Evolutionary conservation across 306 rosid genomes (phyloP), one percentile per base, ranked within the genome.

Genomic region (Malus fusca): DNA sequence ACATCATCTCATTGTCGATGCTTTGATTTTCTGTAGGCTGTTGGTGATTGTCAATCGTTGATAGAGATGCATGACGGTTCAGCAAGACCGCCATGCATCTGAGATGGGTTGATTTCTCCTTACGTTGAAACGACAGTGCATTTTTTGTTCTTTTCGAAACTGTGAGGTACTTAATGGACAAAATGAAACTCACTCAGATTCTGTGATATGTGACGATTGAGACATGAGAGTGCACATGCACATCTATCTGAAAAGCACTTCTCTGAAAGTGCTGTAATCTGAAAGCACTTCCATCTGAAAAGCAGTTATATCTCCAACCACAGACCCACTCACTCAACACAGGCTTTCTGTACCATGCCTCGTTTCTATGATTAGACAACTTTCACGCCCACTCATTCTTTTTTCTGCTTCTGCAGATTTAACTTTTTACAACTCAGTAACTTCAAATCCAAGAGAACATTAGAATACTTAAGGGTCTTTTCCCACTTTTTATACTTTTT

Each of bases 271-370:
- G 40, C 78, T 72, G 74, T 55, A 79, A 8, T 66, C 75, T 80
- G 83, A 51, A 72, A 68, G 35, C 86, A 79, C 87, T 78, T 53
- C 67, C 74, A 43, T 71, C 46, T 46, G 19, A 56, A 79, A 15
- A 14, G 35, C 26, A 64, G 0, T n/a, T 56, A 9, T 11, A 60
- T 11, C 77, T 11, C 77, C 82, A 83, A 62, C 72, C 62, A 37
- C 68, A 78, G 62, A 66, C 80, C 71, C 84, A 73, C 84, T 77
- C 72, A 30, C 72, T 74, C 68, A 44, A 77, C 62, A 23, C 22
- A 10, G 72, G 59, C 79, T 74, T 74, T 58, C 72, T 71, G 42
- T 19, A 73, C 52, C 25, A 52, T 37, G 52, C 71, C 75, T 13
- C 31, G 40, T 48, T 40, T 44, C 58, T 55, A 68, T 42, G 68